These are phyloP conservation scores for Liriodendron chinense DNA, from an alignment of 164 flowering plant species.

Conservation along the genomic window DNA sequence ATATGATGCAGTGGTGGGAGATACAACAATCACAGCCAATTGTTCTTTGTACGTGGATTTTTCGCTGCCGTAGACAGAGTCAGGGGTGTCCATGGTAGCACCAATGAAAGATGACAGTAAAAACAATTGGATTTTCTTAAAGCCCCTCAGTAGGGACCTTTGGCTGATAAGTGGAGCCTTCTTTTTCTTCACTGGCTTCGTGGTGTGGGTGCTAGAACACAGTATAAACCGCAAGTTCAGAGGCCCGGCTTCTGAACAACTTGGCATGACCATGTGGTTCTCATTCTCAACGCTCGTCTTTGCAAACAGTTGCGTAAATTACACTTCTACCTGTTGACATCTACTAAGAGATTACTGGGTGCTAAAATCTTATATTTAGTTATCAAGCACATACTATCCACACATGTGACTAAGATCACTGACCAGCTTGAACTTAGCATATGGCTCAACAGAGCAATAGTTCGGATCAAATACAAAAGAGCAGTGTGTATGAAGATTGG, in stretches of 20 bases:
- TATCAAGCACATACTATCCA: too few relatives aligned
- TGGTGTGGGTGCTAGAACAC: conserved; percentile 58
- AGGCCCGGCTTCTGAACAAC: conserved; percentile 27
- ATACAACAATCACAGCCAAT: conserved; percentile 36
- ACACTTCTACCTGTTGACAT: too few relatives aligned
- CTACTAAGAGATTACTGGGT: too few relatives aligned
- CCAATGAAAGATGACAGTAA: conserved; percentile 20
- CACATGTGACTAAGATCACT: too few relatives aligned
- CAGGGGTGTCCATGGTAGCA: conserved; percentile 45
- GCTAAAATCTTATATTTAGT: too few relatives aligned
- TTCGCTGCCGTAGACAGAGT: conserved; percentile 40
- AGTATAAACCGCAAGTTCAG: conserved; percentile 32
- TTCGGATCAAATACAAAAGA: too few relatives aligned
- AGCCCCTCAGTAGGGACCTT: conserved; percentile 37
- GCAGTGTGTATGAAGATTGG: too few relatives aligned
- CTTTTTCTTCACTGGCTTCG: conserved; percentile 42
- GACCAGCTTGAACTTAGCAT: too few relatives aligned
- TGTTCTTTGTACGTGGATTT: conserved; percentile 43
- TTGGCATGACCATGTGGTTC: conserved; percentile 46
- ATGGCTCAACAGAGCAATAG: too few relatives aligned
- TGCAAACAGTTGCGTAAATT: conserved; percentile 32
- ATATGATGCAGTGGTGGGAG: conserved; percentile 48
- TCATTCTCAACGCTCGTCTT: conserved; percentile 52
- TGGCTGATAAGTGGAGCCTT: conserved; percentile 34
- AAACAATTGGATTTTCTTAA: conserved; percentile 39